These are phyloP conservation scores for Geoglossum glabrum DNA, from an alignment of 495 filamentous ascomycete species.

Conservation along the genomic window DNA sequence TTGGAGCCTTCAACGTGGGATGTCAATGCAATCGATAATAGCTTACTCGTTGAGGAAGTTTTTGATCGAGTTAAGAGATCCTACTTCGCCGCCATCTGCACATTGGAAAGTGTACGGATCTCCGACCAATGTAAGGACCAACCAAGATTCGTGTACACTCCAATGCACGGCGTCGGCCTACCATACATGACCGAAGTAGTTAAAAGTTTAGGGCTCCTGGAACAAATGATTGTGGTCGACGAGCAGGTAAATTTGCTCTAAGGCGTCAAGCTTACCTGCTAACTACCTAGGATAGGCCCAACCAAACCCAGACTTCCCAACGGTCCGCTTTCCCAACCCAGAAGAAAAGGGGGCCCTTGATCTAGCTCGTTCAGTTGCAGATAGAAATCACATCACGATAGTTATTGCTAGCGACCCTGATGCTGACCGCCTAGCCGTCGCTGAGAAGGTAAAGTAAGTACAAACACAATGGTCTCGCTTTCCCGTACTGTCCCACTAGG, in stretches of 20 bases:
- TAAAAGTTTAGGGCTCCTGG: constrained; percentile 25
- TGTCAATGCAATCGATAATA: constrained; percentile 20
- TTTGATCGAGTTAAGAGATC: constrained; percentile 22
- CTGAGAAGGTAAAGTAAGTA: constrained; percentile 33
- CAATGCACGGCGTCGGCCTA: constrained; percentile 48
- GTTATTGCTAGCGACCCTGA: constrained; percentile 54
- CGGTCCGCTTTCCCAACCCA: constrained; percentile 50
- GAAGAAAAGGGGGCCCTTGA: constrained; percentile 52
- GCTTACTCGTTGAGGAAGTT: constrained; percentile 22
- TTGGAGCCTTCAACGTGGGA: constrained; percentile 35
- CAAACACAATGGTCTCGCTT: background rate
- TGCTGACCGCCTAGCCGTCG: constrained; percentile 50
- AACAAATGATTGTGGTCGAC: constrained; percentile 23
- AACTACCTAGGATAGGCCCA: constrained; percentile 18
- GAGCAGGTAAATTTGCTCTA: constrained; percentile 17
- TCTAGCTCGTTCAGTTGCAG: constrained; percentile 36
- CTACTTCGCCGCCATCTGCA: constrained; percentile 25
- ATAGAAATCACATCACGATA: constrained; percentile 25
- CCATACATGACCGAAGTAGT: constrained; percentile 25
- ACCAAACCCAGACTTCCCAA: constrained; percentile 50
- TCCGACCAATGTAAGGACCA: constrained; percentile 9
- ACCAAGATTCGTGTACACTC: constrained; percentile 42
- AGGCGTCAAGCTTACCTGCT: background rate
- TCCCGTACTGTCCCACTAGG: constrained; percentile 1
- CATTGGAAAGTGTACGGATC: constrained; percentile 12